Base-by-base conservation (phyloP, 805 yeast genomes). In the Saturnispora gosingensis region DNA sequence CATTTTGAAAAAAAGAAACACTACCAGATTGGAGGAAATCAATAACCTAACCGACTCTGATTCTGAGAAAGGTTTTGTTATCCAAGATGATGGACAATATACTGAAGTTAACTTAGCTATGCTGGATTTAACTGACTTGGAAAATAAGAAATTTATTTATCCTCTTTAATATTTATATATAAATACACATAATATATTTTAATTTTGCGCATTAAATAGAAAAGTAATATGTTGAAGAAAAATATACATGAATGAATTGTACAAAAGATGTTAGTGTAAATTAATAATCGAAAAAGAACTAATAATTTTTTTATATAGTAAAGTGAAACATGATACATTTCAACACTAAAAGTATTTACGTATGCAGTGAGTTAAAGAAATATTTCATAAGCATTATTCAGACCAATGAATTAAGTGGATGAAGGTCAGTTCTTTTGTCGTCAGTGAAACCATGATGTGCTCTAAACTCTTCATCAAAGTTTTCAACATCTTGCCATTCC, bases 401-500 rank as follows among this genome's bases (percentile, higher is more conserved):
- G 7, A 30, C 47, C n/a, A 45, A 30, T 6, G 27, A 35, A 45
- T 36, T 45, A 4, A 45, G 20, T 18, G 27, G 32, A 18, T 27
- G 27, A 11, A 45, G 38, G 9, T 43, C 51, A 25, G 11, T n/a
- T 43, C 47, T 35, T 11, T 18, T 35, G 27, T 43, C 51, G 4
- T 49, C 36, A 13, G 11, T 30, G 44, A 22, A 20, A 3, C 7
- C 15, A 35, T 34, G 24, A 16, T 22, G 24, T 18, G 43, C 30
- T 30, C 43, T 50, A 34, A 64, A 59, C 43, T 56, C 53, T 4
- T 67, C 73, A 46, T 74, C 80, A 60, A 82, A 83, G 55, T 78
- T 76, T 59, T 82, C 87, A 49, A 81, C 87, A 45, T 82, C 81
- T 49, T 72, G 76, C 73, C 75, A 74, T 59, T 79, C 77, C 67